phyloP scores from a whole-genome alignment of 805 yeast species.

The Saccharomycopsis lassenensis region DNA sequence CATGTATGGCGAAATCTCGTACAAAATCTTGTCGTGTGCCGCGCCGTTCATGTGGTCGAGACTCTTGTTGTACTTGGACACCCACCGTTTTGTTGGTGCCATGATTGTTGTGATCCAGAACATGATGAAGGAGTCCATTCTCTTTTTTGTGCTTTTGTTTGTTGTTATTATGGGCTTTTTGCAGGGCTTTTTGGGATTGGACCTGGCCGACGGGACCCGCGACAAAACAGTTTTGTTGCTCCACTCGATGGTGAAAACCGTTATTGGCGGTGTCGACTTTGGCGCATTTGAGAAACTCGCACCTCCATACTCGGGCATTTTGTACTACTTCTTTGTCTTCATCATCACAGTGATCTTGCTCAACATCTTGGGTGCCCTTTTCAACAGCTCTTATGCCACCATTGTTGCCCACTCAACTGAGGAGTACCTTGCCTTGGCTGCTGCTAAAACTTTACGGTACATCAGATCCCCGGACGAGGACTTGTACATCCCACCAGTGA shows the following conservation, averaged over 20 bases:
- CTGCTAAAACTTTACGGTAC: conserved; percentile 73
- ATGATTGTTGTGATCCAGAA: conserved; percentile 76
- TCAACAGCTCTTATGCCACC: conserved; percentile 71
- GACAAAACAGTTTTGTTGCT: conserved; percentile 61
- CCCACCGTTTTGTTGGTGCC: conserved; percentile 73
- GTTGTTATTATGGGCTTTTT: conserved; percentile 68
- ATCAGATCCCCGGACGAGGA: conserved; percentile 84
- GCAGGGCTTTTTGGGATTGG: conserved; percentile 80
- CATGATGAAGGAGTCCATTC: conserved; percentile 75
- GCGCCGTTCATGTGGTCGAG: conserved; percentile 84
- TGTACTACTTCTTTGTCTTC: conserved; percentile 71
- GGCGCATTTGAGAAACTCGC: conserved; percentile 61
- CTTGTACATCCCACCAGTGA: conserved; percentile 78
- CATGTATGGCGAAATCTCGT: conserved; percentile 26
- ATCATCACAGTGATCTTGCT: conserved; percentile 64
- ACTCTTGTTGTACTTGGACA: conserved; percentile 61
- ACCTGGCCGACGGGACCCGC: conserved; percentile 73
- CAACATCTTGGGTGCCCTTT: conserved; percentile 78
- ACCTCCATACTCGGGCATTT: conserved; percentile 72
- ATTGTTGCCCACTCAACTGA: conserved; percentile 75
- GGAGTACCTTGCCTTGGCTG: conserved; percentile 76
- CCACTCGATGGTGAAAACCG: conserved; percentile 56
- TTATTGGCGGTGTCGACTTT: conserved; percentile 67
- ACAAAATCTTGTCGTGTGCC: conserved; percentile 61
- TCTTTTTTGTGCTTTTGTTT: conserved; percentile 65